Base-by-base conservation (phyloP, 805 yeast species). In the Saturnispora diversa region DNA sequence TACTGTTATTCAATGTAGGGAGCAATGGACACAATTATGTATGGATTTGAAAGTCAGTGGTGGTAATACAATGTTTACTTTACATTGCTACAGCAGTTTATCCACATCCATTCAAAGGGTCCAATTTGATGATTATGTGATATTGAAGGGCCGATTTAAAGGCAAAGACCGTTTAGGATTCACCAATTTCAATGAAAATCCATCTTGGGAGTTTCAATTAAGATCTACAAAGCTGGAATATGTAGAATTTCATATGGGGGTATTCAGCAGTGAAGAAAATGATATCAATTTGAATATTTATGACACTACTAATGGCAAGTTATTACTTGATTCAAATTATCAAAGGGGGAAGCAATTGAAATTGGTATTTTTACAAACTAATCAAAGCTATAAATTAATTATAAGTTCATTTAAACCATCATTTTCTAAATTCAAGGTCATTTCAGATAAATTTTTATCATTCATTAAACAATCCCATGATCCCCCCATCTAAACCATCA, bases 401-500 rank as follows among this genome's bases (percentile, higher is more conserved):
- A 8, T 33, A 2, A 33, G 36, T 33, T 33, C 36, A 22, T 24
- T 21, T 13, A 26, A 21, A 12, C 30, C 13, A 28, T 29, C 38
- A 20, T 35, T 22, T 15, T 20, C 39, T 13, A 28, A 29, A 31
- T 37, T 37, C 24, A 35, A 35, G 26, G 19, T 35, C 12, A 20
- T 35, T 17, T 16, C 37, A 11, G 13, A 35, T 25, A 17, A n/a
- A 17, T 6, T 21, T 21, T 15, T 24, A 39, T n/a, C 40, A 27
- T 7, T 44, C 50, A 6, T 34, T 40, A 15, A 47, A 47, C 16
- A 47, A 34, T 11, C 45, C 40, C 28, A 45, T 42, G 11, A 47
- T 31, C 10, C 50, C 46, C 9, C 48, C 50, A 20, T 37, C 46
- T 19, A 47, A 23, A 2, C 43, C 45, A 43, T 47, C 50, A 2